Evolutionary conservation across 208 protist species (phyloP).

Genomic region (Crithidia bombi): DNA sequence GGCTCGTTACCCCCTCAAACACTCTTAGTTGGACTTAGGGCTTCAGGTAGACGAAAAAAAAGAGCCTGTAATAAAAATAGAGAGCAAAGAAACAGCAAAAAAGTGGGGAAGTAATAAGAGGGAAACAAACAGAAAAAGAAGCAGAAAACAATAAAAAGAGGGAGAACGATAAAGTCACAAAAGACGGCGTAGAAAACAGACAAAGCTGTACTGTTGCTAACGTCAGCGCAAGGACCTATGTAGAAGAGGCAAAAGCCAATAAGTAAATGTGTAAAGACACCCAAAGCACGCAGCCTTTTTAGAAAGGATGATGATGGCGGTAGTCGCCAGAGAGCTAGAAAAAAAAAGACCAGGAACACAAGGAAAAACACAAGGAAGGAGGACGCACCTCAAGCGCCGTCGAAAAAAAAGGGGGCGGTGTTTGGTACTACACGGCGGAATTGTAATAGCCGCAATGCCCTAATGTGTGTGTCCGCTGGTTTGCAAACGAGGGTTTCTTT

Average conservation of each 20-base stretch:
- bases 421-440: too few relatives aligned
- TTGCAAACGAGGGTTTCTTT: too few relatives aligned
- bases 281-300: too few relatives aligned
- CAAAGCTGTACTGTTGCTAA: not conserved
- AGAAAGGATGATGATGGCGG: too few relatives aligned
- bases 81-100: not conserved
- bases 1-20: too few relatives aligned
- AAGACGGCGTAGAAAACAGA: not conserved
- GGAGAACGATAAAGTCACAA: not conserved
- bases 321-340: too few relatives aligned
- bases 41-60: too few relatives aligned
- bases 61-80: not conserved
- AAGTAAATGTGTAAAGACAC: slow-evolving; percentile 6
- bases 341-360: too few relatives aligned
- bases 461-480: too few relatives aligned
- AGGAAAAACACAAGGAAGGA: too few relatives aligned
- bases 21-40: too few relatives aligned
- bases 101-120: not conserved
- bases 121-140: slow-evolving; percentile 2
- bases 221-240: not conserved
- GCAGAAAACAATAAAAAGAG: not conserved
- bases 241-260: not conserved
- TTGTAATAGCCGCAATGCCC: too few relatives aligned
- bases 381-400: not conserved
- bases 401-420: not conserved